Evolutionary conservation across 331 rosid species (phyloP), one percentile per base, ranked within the genome.

Genomic region (Stylosanthes scabra): DNA sequence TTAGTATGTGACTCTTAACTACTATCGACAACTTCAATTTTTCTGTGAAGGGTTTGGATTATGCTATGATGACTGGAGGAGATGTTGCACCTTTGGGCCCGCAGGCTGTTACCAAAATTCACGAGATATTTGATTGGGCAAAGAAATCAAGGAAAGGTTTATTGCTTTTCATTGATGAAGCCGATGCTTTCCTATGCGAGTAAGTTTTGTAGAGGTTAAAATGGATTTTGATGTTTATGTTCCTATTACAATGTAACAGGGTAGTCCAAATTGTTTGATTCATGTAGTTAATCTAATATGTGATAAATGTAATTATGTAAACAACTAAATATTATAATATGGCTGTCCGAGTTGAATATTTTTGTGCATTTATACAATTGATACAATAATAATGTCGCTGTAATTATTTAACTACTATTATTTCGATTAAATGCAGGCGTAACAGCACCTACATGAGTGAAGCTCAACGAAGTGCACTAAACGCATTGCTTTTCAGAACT

Each of bases 31-130:
- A 52, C 54, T 49, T 66, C 55, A 44, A 13, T 77, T 78, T 80
- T 68, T 56, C 61, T 76, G 42, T 55, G 4, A 85, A 95, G 99
- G 99, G 99, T 68, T 89, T 95, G 88, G 97, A 95, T 83, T 95
- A 92, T 88, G 98, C 99, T 71, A 90, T 92, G 99, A 92, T 95
- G 98, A 95, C 99, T 0, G 99, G 98, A 82, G 99, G 99, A 65
- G 99, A 95, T 76, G 99, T 95, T 81, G 98, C 96, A 50, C 99
- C 99, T 7, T 73, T 92, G 64, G 98, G 99, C 52, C 82, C 96
- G 4, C 96, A 92, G 85, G 98, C 99, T 60, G 97, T 90, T 59
- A 95, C 99, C 14, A 95, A 95, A 88, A 90, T 95, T 70, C 99
- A 95, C 78, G 91, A 95, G 84, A 92, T 95, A 84, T 95, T 95